phyloP scores from a whole-genome alignment of 1,284 basidiomycete species.

The Phellopilus nigrolimitatus region DNA sequence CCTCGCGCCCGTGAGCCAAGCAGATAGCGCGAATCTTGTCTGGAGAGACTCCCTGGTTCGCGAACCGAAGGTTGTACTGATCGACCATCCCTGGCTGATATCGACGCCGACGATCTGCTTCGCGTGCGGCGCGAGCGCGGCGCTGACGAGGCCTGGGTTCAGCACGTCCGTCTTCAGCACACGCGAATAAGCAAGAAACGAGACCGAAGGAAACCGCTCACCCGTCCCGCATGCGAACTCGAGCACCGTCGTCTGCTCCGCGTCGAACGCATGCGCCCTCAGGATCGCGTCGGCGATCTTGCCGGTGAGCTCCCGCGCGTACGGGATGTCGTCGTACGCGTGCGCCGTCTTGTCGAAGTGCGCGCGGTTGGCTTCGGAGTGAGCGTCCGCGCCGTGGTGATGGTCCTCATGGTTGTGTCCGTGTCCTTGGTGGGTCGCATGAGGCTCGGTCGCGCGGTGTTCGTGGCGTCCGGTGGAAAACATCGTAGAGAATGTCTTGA shows the following conservation, averaged over 20 bases:
- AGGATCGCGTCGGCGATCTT: slow-evolving; percentile 41
- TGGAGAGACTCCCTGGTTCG: slow-evolving; percentile 49
- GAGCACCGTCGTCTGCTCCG: slow-evolving; percentile 51
- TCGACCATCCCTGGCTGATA: slow-evolving; percentile 65
- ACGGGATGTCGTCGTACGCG: slow-evolving; percentile 28
- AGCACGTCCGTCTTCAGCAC: not conserved
- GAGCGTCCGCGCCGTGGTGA: not conserved
- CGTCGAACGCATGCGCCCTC: slow-evolving; percentile 45
- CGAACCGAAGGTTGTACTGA: slow-evolving; percentile 51
- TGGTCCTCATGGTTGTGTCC: not conserved
- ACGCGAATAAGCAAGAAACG: not conserved
- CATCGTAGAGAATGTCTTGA: too few relatives aligned
- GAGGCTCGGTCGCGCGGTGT: too few relatives aligned
- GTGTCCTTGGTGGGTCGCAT: too few relatives aligned
- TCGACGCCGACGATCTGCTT: slow-evolving; percentile 65
- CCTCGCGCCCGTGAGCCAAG: slow-evolving; percentile 40
- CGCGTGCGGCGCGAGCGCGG: slow-evolving; percentile 47
- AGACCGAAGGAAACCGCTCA: too few relatives aligned
- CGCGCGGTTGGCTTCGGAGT: slow-evolving; percentile 24
- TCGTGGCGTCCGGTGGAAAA: too few relatives aligned
- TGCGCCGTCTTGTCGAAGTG: slow-evolving; percentile 31
- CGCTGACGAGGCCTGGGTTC: slow-evolving; percentile 49
- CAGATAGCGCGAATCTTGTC: slow-evolving; percentile 61
- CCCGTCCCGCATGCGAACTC: slow-evolving; percentile 73
- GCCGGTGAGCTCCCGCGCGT: slow-evolving; percentile 26